Evolutionary conservation across 495 filamentous ascomycete genomes (phyloP).

Genomic region (Aspergillus haitiensis): DNA sequence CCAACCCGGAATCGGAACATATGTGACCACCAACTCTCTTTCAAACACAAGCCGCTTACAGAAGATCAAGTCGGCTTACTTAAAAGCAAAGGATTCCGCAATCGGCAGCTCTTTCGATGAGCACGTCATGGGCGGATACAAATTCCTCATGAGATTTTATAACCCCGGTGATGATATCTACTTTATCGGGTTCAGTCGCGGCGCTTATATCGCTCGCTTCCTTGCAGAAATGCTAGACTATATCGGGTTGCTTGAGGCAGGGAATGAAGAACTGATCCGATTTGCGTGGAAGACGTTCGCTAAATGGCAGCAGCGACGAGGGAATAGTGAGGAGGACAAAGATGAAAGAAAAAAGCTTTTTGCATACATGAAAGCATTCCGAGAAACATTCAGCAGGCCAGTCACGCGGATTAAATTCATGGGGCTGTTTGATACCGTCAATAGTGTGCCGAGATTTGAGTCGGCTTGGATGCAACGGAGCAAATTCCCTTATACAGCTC

Average conservation of each 20-base stretch:
- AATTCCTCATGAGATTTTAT: slow-evolving; percentile 82
- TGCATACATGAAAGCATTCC: slow-evolving; percentile 76
- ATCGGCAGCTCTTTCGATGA: slow-evolving; percentile 81
- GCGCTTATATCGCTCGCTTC: slow-evolving; percentile 76
- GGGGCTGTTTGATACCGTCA: slow-evolving; percentile 60
- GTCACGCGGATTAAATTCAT: slow-evolving; percentile 64
- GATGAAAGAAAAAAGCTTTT: slow-evolving; percentile 67
- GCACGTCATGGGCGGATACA: slow-evolving; percentile 77
- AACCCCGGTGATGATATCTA: slow-evolving; percentile 68
- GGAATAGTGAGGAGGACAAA: slow-evolving; percentile 54
- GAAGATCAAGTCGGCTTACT: slow-evolving; percentile 70
- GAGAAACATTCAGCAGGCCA: slow-evolving; percentile 80
- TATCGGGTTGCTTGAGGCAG: slow-evolving; percentile 68
- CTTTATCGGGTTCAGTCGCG: slow-evolving; percentile 77
- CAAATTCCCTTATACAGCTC: slow-evolving; percentile 80
- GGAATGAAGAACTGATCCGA: slow-evolving; percentile 76
- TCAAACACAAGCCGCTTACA: slow-evolving; percentile 64
- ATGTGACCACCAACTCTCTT: slow-evolving; percentile 66
- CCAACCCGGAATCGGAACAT: slow-evolving; percentile 79
- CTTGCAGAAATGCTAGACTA: slow-evolving; percentile 80
- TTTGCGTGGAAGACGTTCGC: slow-evolving; percentile 87
- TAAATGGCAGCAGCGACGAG: slow-evolving; percentile 74
- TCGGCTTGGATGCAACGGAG: slow-evolving; percentile 81
- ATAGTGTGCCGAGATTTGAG: slow-evolving; percentile 80
- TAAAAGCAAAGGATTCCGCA: slow-evolving; percentile 82